Evolutionary conservation across 2,329 filamentous ascomycete species (phyloP), one percentile per base, ranked within the genome.

Genomic region (Pseudocercospora fijiensis): DNA sequence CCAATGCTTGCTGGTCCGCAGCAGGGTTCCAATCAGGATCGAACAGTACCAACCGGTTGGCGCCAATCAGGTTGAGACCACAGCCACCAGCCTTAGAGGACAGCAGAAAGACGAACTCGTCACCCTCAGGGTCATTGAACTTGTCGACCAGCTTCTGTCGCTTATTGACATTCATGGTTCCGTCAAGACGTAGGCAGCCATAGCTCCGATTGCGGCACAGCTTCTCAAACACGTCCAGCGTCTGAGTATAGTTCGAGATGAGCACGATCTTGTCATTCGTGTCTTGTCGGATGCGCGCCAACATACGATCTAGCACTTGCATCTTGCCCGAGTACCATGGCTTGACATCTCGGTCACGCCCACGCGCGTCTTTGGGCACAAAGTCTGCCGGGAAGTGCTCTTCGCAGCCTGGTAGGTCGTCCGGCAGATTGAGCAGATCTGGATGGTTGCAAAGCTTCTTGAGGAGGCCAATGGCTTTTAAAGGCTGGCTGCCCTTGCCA

Each of bases 361-460:
- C 95, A 57, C 95, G 87, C 2, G 89, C 82, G 67, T 97, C 94
- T 72, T 92, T 96, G 0, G 90, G 91, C 3, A 96, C 87, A 73
- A 92, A 99, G 73, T 96, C 94, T 1, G 90, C 88, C 0, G 95
- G 95, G 73, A 88, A 95, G 70, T 86, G 86, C 27, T 86, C 76
- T 72, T 99, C 93, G 63, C 90, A 92, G 4, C 95, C 95, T 0
- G 94, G 93, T 28, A 99, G 81, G 74, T 99, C 95, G 0, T 87
- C 86, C 0, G 89, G 82, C 1, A 98, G 83, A 65, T 93, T 90
- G 33, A 99, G 85, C 3, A 99, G 85, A 75, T 99, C 95, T 0
- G 95, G 95, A 72, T 99, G 95, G 71, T 99, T 99, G 82, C 96
- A 99, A 13, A 99, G 88, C 77, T 99, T 99, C 80, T 99, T 99